A percentile compares a stretch with the other conserved stretches of the same genome.
phyloP scores from a whole-genome alignment of 2,329 filamentous ascomycete genomes.

The Hypoxylon sp. region DNA sequence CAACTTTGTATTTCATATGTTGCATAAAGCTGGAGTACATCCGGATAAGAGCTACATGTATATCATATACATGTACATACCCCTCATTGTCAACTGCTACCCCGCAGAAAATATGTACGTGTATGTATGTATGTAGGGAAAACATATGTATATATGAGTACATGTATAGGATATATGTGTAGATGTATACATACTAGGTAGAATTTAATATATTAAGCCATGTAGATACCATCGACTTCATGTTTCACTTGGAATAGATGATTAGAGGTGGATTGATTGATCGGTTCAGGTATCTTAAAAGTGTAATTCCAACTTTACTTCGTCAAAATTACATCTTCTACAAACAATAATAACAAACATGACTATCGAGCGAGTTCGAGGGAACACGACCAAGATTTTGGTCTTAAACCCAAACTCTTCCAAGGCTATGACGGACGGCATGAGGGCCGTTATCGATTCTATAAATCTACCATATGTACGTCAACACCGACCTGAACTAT shows the following conservation, averaged over 20 bases:
- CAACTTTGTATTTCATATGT: not conserved
- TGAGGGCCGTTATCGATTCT: conserved; percentile 66
- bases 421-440: conserved; percentile 76
- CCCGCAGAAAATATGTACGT: conserved; percentile 17
- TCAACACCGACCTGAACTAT: not conserved
- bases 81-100: conserved; percentile 32
- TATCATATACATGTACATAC: not conserved
- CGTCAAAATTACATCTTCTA: not conserved
- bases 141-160: no score
- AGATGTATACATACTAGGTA: no score
- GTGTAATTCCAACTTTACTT: not conserved
- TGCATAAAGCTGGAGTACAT: no score
- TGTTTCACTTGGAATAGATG: not conserved
- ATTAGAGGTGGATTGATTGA: not conserved
- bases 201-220: not conserved
- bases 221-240: not conserved
- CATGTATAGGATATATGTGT: not conserved
- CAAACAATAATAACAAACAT: conserved; percentile 39
- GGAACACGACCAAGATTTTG: conserved; percentile 67
- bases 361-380: conserved; percentile 52
- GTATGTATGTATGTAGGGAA: not conserved
- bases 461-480: conserved; percentile 59
- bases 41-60: no score
- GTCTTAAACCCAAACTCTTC: conserved; percentile 88
- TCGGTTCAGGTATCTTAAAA: not conserved